A percentile compares a stretch with the other conserved stretches of the same genome.
Conservation (phyloP, 768 basidiomycete genomes). For the Suillus subaureus region DNA sequence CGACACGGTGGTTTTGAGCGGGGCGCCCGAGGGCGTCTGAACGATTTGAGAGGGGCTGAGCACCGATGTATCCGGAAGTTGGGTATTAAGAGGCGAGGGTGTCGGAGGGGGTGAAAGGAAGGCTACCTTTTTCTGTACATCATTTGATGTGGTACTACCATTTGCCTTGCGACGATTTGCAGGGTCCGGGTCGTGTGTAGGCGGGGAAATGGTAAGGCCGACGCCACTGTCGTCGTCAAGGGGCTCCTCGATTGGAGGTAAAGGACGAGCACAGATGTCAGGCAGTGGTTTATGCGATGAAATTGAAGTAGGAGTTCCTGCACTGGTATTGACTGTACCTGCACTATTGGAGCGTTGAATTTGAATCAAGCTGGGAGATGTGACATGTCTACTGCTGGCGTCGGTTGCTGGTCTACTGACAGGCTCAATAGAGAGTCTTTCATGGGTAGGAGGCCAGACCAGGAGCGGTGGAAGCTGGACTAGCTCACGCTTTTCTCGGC, state of each 20-base stretch:
- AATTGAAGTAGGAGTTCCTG: slow-evolving; percentile 47
- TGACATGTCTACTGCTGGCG: slow-evolving; percentile 16
- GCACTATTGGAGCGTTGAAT: slow-evolving; percentile 32
- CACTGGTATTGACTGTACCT: slow-evolving; percentile 35
- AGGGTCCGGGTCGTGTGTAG: slow-evolving; percentile 23
- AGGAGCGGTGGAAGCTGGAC: slow-evolving; percentile 59
- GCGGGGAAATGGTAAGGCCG: slow-evolving; percentile 33
- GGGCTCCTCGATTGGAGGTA: slow-evolving; percentile 50
- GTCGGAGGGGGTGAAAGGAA: slow-evolving; percentile 84
- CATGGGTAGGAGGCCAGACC: slow-evolving; percentile 59
- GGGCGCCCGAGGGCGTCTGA: slow-evolving; percentile 32
- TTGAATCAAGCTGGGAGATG: slow-evolving; percentile 21
- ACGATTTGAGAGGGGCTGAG: slow-evolving; percentile 28
- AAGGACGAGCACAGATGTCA: slow-evolving; percentile 54
- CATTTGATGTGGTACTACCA: slow-evolving; percentile 37
- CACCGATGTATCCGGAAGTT: slow-evolving; percentile 49
- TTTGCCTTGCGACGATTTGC: slow-evolving; percentile 42
- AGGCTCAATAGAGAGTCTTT: slow-evolving; percentile 13
- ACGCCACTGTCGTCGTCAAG: slow-evolving; percentile 37
- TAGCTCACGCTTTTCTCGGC: slow-evolving; percentile 61
- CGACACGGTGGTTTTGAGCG: slow-evolving; percentile 67
- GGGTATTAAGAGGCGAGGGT: slow-evolving; percentile 46
- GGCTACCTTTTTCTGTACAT: slow-evolving; percentile 83
- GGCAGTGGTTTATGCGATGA: slow-evolving; percentile 72
- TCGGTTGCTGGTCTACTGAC: background rate